Base-by-base conservation (phyloP, 768 basidiomycete species). In the Pholiota molesta region DNA sequence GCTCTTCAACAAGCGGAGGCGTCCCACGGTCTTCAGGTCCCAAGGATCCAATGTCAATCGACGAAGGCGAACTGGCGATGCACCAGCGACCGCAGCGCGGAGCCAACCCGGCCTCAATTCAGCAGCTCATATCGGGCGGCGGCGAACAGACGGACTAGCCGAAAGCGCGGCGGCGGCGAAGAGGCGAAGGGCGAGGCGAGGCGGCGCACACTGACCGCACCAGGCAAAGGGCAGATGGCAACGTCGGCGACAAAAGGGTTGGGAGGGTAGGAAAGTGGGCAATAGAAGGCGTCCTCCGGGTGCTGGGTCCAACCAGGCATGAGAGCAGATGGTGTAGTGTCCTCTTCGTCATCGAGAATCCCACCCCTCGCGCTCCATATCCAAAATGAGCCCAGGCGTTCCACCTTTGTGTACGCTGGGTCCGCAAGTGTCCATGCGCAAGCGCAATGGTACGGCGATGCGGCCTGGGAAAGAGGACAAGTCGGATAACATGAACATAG, bases 111-210 rank as follows among this genome's bases (percentile, higher is more conserved):
- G 40, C 47, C 65, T 29, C 28, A 55, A 60, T 67, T 67, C 64
- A 64, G 62, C 69, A 61, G 57, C 67, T 67, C 61, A 51, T 21
- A 61, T 52, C 61, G 64, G 53, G 62, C 59, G 63, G 42, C 59
- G 61, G 63, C 65, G 61, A 60, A 62, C 66, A 61, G 60, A 68
- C 68, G 68, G 65, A 68, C 71, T 72, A 54, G 71, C 69, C 71
- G 68, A 62, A 39, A 53, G 66, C 65, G 63, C 63, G 60, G 61
- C 60, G 57, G 66, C 68, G 55, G 66, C 66, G 67, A 68, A 55
- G 61, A 60, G 56, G 65, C 52, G 55, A 55, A 61, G 29, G 14
- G 37, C 21, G 52, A 42, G 56, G 60, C 59, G 37, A n/a, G 23
- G 58, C 52, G 42, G 28, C 14, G 47, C 35, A 37, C 42, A 39